These are phyloP conservation scores for Leptodermis oblonga DNA, from an alignment of 257 asterid species.

Conservation along the genomic window DNA sequence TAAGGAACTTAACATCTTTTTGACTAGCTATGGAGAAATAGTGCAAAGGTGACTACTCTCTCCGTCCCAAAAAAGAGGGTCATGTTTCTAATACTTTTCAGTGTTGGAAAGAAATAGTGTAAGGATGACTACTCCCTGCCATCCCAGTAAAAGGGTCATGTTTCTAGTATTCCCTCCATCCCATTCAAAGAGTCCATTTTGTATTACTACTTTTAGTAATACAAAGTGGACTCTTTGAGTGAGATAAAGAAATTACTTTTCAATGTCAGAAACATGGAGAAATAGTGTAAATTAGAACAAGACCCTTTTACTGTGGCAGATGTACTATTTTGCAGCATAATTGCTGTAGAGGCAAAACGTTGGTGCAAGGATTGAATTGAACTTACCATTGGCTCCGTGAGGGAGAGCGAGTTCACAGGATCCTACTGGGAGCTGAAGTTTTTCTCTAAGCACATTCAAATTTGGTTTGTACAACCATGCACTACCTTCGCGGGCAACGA, in stretches of 20 bases:
- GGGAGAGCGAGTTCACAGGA: constrained; percentile 93
- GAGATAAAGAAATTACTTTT: too few species aligned
- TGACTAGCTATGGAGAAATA: background rate
- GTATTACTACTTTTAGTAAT: too few species aligned
- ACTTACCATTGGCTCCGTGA: constrained; percentile 53
- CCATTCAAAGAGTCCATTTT: background rate
- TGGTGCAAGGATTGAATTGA: background rate
- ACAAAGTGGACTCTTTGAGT: too few species aligned
- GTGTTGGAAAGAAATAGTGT: too few species aligned
- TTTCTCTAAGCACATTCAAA: constrained; percentile 41
- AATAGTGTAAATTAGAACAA: too few species aligned
- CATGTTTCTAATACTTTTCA: too few species aligned
- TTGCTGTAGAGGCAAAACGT: background rate
- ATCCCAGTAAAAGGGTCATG: too few species aligned
- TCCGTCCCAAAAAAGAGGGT: background rate
- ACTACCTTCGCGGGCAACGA: constrained; percentile 43
- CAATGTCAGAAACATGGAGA: too few species aligned
- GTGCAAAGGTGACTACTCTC: background rate
- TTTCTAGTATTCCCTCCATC: too few species aligned
- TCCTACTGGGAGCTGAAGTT: constrained; percentile 71
- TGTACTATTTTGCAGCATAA: too few species aligned
- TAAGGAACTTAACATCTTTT: background rate
- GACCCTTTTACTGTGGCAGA: too few species aligned
- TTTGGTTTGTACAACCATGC: constrained; percentile 64
- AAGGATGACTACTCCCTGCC: too few species aligned